A percentile compares a stretch with the other conserved stretches of the same genome.
These are phyloP conservation scores for Urtica urens DNA, from an alignment of 306 rosid species.

Conservation along the genomic window DNA sequence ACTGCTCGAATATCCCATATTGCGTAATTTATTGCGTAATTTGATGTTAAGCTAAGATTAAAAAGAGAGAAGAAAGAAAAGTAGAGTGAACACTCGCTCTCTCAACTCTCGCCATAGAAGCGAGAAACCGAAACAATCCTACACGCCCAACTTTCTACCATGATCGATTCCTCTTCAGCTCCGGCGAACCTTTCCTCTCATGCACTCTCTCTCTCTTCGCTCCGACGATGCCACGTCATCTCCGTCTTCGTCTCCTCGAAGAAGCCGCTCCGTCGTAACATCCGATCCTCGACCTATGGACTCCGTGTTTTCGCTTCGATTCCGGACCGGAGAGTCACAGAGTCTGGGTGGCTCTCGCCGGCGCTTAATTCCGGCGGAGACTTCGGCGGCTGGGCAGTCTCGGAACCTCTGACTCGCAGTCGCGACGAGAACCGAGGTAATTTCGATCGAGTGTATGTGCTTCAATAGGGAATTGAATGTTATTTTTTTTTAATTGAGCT, in stretches of 20 bases:
- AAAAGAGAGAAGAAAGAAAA: not conserved
- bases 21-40: not conserved
- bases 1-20: too few species aligned
- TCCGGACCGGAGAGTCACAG: conserved; percentile 17
- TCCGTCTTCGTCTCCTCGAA: conserved; percentile 18
- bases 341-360: conserved; percentile 34
- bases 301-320: conserved; percentile 34
- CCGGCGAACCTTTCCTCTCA: conserved; percentile 22
- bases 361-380: conserved; percentile 15
- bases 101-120: not conserved
- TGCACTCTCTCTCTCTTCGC: conserved; percentile 20
- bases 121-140: too few species aligned
- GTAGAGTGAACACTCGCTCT: not conserved
- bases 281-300: conserved; percentile 21
- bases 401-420: conserved; percentile 23
- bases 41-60: not conserved
- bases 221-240: conserved; percentile 14
- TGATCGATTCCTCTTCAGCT: conserved; percentile 8
- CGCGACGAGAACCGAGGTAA: conserved; percentile 21
- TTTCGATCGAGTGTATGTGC: too few species aligned
- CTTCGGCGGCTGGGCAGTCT: conserved; percentile 54
- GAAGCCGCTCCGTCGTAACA: conserved; percentile 16
- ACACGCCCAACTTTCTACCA: not conserved
- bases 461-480: too few species aligned
- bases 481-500: too few species aligned